A percentile compares a stretch with the other conserved stretches of the same genome.
Conservation (phyloP, 371 early-diverging fungal genomes). For the Umbelopsis sp. region DNA sequence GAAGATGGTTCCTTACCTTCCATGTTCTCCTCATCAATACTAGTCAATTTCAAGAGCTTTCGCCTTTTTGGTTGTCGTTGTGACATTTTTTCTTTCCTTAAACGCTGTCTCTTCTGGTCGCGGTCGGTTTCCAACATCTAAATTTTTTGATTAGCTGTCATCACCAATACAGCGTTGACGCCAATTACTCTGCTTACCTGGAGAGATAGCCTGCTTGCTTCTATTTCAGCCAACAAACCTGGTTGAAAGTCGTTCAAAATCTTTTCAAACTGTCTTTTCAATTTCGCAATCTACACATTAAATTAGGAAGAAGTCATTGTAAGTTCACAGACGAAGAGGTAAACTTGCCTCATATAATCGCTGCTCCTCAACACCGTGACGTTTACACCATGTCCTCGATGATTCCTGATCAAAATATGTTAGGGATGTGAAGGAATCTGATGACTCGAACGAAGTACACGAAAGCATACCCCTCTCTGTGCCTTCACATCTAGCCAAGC, state of each 20-base stretch:
- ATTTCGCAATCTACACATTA: conserved; percentile 46
- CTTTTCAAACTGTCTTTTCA: conserved; percentile 53
- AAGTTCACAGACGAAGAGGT: conserved; percentile 20
- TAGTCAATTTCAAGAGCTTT: neutral
- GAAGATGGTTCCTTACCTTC: neutral
- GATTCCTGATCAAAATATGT: conserved; percentile 33
- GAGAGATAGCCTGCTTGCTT: neutral
- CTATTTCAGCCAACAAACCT: conserved; percentile 29
- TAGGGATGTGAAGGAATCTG: neutral
- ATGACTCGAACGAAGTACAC: conserved; percentile 15
- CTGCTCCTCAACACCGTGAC: conserved; percentile 71
- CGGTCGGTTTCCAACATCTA: conserved; percentile 10
- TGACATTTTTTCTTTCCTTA: neutral
- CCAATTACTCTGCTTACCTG: neutral
- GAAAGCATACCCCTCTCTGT: conserved; percentile 34
- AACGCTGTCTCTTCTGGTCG: neutral
- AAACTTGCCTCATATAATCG: conserved; percentile 66
- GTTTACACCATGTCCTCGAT: conserved; percentile 64
- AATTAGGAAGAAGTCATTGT: neutral
- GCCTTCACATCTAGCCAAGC: conserved; percentile 66
- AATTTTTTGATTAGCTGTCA: neutral
- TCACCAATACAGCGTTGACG: neutral
- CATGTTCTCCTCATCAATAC: conserved; percentile 8
- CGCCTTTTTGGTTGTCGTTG: conserved; percentile 7
- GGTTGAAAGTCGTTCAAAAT: conserved; percentile 52